Conservation (phyloP, 2,329 filamentous ascomycete genomes). For the Trichothecium roseum region DNA sequence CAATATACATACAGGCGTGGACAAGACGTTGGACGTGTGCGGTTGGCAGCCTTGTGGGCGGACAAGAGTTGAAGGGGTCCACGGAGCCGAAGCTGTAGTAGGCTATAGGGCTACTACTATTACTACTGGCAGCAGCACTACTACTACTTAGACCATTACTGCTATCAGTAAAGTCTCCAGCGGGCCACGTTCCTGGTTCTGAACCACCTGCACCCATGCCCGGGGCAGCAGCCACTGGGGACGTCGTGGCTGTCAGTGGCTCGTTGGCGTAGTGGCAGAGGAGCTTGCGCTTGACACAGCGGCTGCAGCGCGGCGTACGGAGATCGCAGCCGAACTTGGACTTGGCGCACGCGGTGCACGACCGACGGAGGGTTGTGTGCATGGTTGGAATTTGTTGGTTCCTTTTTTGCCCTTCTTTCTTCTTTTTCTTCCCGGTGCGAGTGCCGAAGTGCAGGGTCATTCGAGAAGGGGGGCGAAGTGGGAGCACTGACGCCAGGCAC, state of each 20-base stretch:
- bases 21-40: conserved; percentile 44
- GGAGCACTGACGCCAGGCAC: too few relatives aligned
- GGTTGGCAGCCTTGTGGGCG: conserved; percentile 38
- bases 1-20: conserved; percentile 36
- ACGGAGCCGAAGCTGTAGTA: conserved; percentile 17
- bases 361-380: conserved; percentile 45
- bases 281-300: conserved; percentile 37
- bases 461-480: neutral
- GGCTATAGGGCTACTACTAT: conserved; percentile 3
- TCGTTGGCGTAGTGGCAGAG: conserved; percentile 43
- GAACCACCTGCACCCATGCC: neutral
- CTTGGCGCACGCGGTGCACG: conserved; percentile 44
- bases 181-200: conserved; percentile 1
- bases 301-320: conserved; percentile 40
- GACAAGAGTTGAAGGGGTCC: conserved; percentile 48
- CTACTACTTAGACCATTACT: too few relatives aligned
- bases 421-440: neutral
- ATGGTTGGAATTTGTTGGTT: too few relatives aligned
- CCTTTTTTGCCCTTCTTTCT: too few relatives aligned
- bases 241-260: conserved; percentile 25
- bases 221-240: neutral
- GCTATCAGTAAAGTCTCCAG: too few relatives aligned
- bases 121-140: neutral
- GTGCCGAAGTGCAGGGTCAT: neutral
- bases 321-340: conserved; percentile 47